Evolutionary conservation across 306 rosid genomes (phyloP).

Genomic region (Luffa acutangula): DNA sequence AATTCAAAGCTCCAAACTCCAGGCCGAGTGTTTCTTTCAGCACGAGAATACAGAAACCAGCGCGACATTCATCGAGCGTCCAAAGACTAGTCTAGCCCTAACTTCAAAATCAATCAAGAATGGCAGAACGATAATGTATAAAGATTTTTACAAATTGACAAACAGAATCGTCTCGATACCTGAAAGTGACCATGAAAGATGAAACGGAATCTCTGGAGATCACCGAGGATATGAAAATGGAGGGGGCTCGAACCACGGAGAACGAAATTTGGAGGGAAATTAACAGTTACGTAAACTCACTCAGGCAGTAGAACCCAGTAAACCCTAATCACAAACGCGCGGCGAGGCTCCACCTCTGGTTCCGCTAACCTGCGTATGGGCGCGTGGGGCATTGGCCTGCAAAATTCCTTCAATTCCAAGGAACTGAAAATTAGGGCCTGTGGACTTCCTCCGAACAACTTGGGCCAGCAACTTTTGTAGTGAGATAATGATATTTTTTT

Average conservation of each 20-base stretch:
- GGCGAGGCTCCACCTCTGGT: not conserved
- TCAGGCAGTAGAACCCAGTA: not conserved
- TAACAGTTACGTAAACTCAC: not conserved
- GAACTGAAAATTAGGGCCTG: not conserved
- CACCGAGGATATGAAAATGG: not conserved
- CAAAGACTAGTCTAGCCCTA: not conserved
- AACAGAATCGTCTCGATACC: not conserved
- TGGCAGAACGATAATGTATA: not conserved
- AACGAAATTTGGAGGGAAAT: slow-evolving; percentile 1
- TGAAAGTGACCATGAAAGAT: not conserved
- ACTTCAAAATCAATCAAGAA: not conserved
- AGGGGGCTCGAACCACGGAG: not conserved
- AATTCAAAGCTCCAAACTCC: not conserved
- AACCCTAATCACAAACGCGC: not conserved
- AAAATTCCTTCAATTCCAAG: not conserved
- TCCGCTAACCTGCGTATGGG: not conserved
- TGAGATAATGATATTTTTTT: too few species aligned
- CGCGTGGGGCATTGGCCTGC: not conserved
- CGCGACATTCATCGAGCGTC: not conserved
- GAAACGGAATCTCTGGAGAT: not conserved
- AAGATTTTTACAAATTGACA: not conserved
- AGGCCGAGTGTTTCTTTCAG: not conserved
- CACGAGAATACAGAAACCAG: not conserved
- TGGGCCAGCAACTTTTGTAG: not conserved
- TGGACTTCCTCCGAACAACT: not conserved